Conservation (phyloP, 192 early-diverging fungal species). For the Rhizophagus prolifer region DNA sequence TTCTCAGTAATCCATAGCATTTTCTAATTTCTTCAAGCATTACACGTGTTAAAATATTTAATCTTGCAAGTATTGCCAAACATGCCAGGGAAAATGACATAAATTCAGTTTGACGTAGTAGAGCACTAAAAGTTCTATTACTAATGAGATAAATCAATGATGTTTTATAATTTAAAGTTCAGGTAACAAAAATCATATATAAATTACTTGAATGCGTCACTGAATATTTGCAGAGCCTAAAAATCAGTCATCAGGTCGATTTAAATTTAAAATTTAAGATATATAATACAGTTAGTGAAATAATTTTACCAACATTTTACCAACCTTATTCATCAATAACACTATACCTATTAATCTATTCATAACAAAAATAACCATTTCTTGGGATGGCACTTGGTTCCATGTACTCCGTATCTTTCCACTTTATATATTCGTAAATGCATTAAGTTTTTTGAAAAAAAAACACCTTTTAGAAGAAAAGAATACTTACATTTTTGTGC, state of each 20-base stretch:
- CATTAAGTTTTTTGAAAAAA: not conserved
- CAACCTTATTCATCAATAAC: slow-evolving; percentile 30
- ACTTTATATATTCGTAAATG: slow-evolving; percentile 1
- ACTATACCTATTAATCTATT: slow-evolving; percentile 20
- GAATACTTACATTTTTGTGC: slow-evolving; percentile 4
- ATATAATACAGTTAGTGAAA: not conserved
- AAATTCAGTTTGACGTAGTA: slow-evolving; percentile 44
- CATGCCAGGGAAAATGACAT: slow-evolving; percentile 42
- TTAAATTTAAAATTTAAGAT: not conserved
- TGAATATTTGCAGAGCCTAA: not conserved
- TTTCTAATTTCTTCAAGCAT: slow-evolving; percentile 27
- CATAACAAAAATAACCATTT: slow-evolving; percentile 19
- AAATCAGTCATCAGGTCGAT: not conserved
- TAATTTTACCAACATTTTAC: no score
- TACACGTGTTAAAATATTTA: slow-evolving; percentile 27
- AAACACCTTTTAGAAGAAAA: not conserved
- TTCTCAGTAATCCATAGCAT: slow-evolving; percentile 27
- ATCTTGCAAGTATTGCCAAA: slow-evolving; percentile 16
- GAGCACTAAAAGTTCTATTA: slow-evolving; percentile 37
- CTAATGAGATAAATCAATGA: not conserved
- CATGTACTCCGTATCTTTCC: slow-evolving; percentile 6
- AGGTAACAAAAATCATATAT: no score
- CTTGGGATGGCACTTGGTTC: slow-evolving; percentile 29
- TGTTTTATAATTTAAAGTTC: no score
- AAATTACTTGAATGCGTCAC: not conserved